Evolutionary conservation across 2,329 filamentous ascomycete genomes (phyloP).

Genomic region (Elsinoe perseae): DNA sequence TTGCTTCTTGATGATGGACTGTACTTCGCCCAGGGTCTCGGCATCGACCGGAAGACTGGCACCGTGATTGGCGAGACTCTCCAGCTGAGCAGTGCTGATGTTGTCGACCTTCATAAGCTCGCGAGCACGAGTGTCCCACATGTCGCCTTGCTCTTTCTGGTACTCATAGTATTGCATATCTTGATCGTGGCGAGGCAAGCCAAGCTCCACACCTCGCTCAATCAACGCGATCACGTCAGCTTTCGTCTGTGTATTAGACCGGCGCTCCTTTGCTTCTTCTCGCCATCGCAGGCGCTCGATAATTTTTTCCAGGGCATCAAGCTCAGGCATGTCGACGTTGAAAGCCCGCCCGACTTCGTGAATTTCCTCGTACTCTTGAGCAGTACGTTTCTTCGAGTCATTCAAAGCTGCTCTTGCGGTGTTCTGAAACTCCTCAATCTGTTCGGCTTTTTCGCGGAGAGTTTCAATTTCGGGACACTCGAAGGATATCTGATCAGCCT

Average conservation of each 20-base stretch:
- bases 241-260: constrained; percentile 56
- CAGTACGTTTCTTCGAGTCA: constrained; percentile 55
- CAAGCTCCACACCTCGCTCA: constrained; percentile 65
- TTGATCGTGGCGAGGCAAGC: constrained; percentile 72
- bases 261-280: constrained; percentile 59
- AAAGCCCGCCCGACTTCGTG: constrained; percentile 84
- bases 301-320: constrained; percentile 71
- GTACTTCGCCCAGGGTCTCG: constrained; percentile 72
- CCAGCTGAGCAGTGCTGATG: constrained; percentile 89
- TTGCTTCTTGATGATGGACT: constrained; percentile 91
- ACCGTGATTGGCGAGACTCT: constrained; percentile 81
- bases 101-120: constrained; percentile 88
- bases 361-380: constrained; percentile 76
- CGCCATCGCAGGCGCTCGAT: constrained; percentile 86
- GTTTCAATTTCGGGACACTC: constrained; percentile 85
- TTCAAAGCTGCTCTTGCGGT: constrained; percentile 64
- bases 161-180: constrained; percentile 69
- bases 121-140: constrained; percentile 88
- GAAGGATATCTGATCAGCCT: constrained; percentile 82
- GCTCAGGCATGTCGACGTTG: constrained; percentile 84
- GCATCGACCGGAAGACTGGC: constrained; percentile 69
- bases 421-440: constrained; percentile 76
- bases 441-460: constrained; percentile 74
- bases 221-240: constrained; percentile 74
- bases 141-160: constrained; percentile 65